Base-by-base conservation (phyloP, 805 yeast genomes). In the Suhomyces sp. region DNA sequence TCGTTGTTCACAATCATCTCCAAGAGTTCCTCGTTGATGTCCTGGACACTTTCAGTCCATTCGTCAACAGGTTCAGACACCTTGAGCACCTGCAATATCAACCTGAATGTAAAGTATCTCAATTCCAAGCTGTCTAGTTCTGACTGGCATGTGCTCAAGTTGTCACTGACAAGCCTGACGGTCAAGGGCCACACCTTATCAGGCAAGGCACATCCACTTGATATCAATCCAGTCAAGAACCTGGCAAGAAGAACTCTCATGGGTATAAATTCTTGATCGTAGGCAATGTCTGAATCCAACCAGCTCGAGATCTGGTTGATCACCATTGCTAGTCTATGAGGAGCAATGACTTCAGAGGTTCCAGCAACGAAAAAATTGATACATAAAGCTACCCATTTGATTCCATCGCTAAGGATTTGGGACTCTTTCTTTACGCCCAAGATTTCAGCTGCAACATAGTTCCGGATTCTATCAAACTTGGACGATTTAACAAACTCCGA, bases 301-400 rank as follows among this genome's bases (percentile, higher is more conserved):
- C 92, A 86, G 17, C 68, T 69, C 4, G 67, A 62, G 1, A 90
- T 57, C 5, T 80, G 77, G 42, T 74, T 78, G 17, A 88, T 55
- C 7, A 86, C 68, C 89, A 87, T 82, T 44, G 76, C 79, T 40
- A 86, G 70, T 58, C 94, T 78, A 61, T 85, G 91, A 2, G 80
- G 74, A 6, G 89, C 86, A 24, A 88, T 69, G 2, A 84, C 74
- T n/a, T 64, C 68, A 45, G 68, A 70, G 22, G 56, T 56, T 15
- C 68, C 74, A 6, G 68, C 54, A 48, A 67, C 62, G 17, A 69
- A 60, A 53, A 83, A 72, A 53, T 76, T 72, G 46, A 73, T 76
- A 40, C 86, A 67, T 3, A 85, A 58, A 1, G 83, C 69, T 4
- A 87, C 54, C 65, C 78, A 76, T 13, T 65, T 67, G 35, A 82